phyloP scores from a whole-genome alignment of 2,329 filamentous ascomycete genomes.

The Arthroderma sp. region DNA sequence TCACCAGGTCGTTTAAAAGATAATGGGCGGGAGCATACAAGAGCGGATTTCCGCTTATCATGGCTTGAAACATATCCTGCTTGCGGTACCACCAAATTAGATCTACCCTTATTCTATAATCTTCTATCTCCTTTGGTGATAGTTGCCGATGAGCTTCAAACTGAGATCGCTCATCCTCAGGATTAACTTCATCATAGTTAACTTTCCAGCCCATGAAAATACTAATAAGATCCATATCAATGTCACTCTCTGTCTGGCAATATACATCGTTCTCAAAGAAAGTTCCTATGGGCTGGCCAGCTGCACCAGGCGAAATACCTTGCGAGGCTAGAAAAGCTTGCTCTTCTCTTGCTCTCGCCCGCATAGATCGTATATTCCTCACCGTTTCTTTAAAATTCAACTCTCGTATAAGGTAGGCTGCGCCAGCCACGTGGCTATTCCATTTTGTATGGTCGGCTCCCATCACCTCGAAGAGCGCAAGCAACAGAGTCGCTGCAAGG shows the following conservation, averaged over 20 bases:
- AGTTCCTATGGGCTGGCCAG: conserved; percentile 20
- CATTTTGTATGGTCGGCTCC: conserved; percentile 89
- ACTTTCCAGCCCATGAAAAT: conserved; percentile 44
- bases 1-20: no score
- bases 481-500: conserved; percentile 71
- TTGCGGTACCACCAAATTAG: conserved; percentile 94
- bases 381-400: conserved; percentile 66
- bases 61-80: conserved; percentile 83
- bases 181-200: conserved; percentile 42
- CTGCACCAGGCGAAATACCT: conserved; percentile 11
- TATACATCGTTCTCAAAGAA: conserved; percentile 30
- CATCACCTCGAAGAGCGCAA: conserved; percentile 91
- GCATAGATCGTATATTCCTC: conserved; percentile 54
- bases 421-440: conserved; percentile 82
- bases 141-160: conserved; percentile 22
- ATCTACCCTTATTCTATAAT: conserved; percentile 70
- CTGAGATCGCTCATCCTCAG: conserved; percentile 10
- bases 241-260: conserved; percentile 31
- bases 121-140: conserved; percentile 53
- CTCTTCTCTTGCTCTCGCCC: conserved; percentile 32
- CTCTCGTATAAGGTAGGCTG: conserved; percentile 67
- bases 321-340: conserved; percentile 17
- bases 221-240: conserved; percentile 47
- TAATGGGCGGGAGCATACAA: conserved; percentile 49
- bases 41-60: conserved; percentile 70